These are phyloP conservation scores for Trichoderma simmonsii DNA, from an alignment of 2,329 filamentous ascomycete genomes.

Conservation along the genomic window DNA sequence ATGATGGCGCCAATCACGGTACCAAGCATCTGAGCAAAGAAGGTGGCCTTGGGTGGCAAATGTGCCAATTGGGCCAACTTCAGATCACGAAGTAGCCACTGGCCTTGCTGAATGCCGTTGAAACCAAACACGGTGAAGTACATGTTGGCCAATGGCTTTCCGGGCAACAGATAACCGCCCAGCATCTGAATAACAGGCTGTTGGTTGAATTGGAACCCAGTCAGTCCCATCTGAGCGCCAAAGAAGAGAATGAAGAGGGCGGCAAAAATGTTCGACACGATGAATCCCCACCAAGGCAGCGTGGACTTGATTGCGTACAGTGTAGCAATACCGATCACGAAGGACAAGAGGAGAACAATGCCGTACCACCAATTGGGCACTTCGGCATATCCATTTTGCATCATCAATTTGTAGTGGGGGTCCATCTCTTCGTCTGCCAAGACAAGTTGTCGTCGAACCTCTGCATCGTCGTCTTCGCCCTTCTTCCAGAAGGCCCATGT, in stretches of 20 bases:
- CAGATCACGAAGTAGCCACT: not conserved
- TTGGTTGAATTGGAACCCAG: not conserved
- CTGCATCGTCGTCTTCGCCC: not conserved
- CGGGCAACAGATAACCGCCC: not conserved
- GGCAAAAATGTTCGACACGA: not conserved
- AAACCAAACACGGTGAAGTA: not conserved
- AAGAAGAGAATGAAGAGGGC: not conserved
- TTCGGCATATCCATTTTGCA: not conserved
- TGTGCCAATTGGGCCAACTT: not conserved
- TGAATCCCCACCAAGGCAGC: not conserved
- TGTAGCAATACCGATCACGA: not conserved
- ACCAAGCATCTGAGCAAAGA: not conserved
- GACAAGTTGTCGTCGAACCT: not conserved
- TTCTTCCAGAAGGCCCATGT: not conserved
- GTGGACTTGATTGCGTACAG: not conserved
- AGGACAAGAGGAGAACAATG: not conserved
- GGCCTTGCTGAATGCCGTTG: not conserved
- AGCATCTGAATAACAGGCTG: not conserved
- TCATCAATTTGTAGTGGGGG: not conserved
- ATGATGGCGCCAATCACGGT: not conserved
- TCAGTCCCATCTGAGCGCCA: not conserved
- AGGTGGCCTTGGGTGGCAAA: not conserved
- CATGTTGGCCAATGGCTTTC: not conserved
- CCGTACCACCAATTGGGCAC: not conserved
- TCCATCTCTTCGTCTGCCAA: not conserved